These are phyloP conservation scores for Saccharomycopsis crataegensis DNA, from an alignment of 1,139 yeast species.

Conservation along the genomic window DNA sequence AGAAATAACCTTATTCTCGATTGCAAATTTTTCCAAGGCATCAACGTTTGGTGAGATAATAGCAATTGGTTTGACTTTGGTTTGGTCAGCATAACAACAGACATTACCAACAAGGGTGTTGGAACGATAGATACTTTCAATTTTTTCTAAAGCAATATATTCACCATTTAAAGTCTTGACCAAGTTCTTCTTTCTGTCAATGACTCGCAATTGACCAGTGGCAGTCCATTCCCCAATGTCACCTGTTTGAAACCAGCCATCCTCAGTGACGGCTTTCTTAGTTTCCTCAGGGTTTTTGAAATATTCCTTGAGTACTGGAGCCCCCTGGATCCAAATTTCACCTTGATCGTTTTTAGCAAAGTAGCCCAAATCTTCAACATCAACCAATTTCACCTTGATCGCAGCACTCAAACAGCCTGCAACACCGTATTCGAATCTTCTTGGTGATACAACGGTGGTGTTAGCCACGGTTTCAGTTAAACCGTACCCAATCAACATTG, in stretches of 20 bases:
- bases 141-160: slow-evolving; percentile 92
- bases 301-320: slow-evolving; percentile 66
- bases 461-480: slow-evolving; percentile 95
- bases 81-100: slow-evolving; percentile 88
- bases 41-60: slow-evolving; percentile 77
- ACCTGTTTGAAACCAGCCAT: slow-evolving; percentile 96
- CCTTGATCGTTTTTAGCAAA: slow-evolving; percentile 90
- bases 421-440: slow-evolving; percentile 59
- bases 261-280: slow-evolving; percentile 62
- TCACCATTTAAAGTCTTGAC: slow-evolving; percentile 97
- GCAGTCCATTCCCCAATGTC: slow-evolving; percentile 93
- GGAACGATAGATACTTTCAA: slow-evolving; percentile 82
- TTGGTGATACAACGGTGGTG: slow-evolving; percentile 61
- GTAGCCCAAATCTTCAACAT: slow-evolving; percentile 89
- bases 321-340: slow-evolving; percentile 78
- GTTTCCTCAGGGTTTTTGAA: slow-evolving; percentile 83
- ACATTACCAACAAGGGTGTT: slow-evolving; percentile 69
- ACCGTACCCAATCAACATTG: slow-evolving; percentile 94
- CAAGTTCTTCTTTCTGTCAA: slow-evolving; percentile 94
- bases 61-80: slow-evolving; percentile 84
- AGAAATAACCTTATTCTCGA: slow-evolving; percentile 43
- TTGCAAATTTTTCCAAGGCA: slow-evolving; percentile 53
- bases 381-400: slow-evolving; percentile 81
- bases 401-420: slow-evolving; percentile 82
- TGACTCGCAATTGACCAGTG: slow-evolving; percentile 69